Base-by-base conservation (phyloP, 2,329 filamentous ascomycete genomes). In the Sporothrix luriei region DNA sequence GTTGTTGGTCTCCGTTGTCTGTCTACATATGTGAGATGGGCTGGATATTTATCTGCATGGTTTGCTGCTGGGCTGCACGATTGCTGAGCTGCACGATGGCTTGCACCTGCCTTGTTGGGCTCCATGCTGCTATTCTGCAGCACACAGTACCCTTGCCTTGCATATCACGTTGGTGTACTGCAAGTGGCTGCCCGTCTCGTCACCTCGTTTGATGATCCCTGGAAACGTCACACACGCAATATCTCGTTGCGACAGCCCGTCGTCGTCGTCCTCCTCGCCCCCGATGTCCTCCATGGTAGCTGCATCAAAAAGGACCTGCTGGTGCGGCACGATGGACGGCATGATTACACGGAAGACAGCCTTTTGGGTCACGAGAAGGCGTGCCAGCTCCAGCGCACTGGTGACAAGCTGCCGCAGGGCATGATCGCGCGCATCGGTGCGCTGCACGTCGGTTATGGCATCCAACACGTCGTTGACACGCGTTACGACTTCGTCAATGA, bases 211-310 rank as follows among this genome's bases (percentile, higher is more conserved):
- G 69, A 88, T 80, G 26, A 91, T 82, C 7, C 85, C 86, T 1
- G 89, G 89, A 69, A 90, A 91, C 1, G 85, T 86, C 26, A 89
- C 84, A 76, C 88, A 91, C 69, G 80, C 81, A 48, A 91, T 84
- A 68, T 87, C 83, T 66, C 86, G 80, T 57, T 80, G 80, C 19
- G 79, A 76, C 26, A 88, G 79, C 11, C 78, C 81, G 19, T 70
- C 59, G 7, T 69, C 69, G 65, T 73, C 71, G 29, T 72, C 72
- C 13, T 72, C 72, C 74, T 87, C 85, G 19, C 87, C 87, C 48
- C 87, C 85, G 59, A 90, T 82, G 74, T 91, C 88, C 74, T 91
- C 88, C 89, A 91, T 91, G 3, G 79, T 84, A 33, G 81, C 80
- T 1, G 80, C 70, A 74, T 90, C 86, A 75, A 90, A 91, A 65